Evolutionary conservation across 495 filamentous ascomycete genomes (phyloP).

Genomic region (Polyplosphaeria fusca): DNA sequence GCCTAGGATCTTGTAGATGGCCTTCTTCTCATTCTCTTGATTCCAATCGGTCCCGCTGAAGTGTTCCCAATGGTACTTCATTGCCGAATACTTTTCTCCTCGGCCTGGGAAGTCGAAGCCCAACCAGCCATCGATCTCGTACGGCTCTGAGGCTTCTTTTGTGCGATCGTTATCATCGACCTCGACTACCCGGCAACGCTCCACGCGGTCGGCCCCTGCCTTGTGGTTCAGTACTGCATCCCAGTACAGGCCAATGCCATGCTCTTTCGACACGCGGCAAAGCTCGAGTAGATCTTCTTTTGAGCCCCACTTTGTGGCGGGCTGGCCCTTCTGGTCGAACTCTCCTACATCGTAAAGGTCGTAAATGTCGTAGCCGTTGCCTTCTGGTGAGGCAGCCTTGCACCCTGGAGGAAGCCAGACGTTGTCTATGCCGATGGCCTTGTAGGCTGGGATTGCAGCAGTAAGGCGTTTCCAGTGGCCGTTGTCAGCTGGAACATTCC

Average conservation of each 20-base stretch:
- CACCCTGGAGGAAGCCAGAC: conserved; percentile 74
- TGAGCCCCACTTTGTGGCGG: conserved; percentile 70
- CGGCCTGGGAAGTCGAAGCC: conserved; percentile 65
- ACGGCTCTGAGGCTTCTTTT: conserved; percentile 53
- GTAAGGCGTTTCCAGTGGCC: conserved; percentile 63
- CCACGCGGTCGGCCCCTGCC: conserved; percentile 62
- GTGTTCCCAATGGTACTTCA: conserved; percentile 63
- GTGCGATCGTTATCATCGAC: conserved; percentile 55
- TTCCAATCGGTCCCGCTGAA: conserved; percentile 58
- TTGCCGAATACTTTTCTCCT: conserved; percentile 54
- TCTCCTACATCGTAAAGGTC: conserved; percentile 75
- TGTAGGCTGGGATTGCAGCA: conserved; percentile 52
- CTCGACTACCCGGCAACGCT: conserved; percentile 58
- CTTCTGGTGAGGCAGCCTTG: conserved; percentile 60
- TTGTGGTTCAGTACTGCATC: conserved; percentile 79
- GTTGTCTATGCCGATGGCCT: conserved; percentile 60
- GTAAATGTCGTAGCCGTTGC: conserved; percentile 76
- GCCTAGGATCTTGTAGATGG: conserved; percentile 66
- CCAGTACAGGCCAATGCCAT: conserved; percentile 62
- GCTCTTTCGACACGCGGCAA: conserved; percentile 47
- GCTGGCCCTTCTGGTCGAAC: conserved; percentile 67
- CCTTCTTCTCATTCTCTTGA: conserved; percentile 52
- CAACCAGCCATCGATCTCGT: conserved; percentile 67
- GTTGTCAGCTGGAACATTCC: conserved; percentile 65
- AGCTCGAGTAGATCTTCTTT: conserved; percentile 61